Conservation (phyloP, 2,329 filamentous ascomycete species). For the Ceratocystis harringtonii region DNA sequence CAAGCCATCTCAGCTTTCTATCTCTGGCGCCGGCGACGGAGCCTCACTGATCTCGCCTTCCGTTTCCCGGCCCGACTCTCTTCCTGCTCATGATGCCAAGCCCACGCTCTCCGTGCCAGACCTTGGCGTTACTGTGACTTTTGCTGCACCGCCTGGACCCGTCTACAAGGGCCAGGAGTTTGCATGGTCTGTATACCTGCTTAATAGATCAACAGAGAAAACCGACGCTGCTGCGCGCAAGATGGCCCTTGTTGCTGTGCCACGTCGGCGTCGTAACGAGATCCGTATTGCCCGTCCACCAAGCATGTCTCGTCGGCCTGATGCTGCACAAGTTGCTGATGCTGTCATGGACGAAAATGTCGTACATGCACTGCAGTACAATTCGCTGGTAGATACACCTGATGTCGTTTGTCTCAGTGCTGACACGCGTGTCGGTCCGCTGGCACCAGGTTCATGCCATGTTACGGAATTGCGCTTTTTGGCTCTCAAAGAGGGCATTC, state of each 20-base stretch:
- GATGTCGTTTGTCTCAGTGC: slow-evolving; percentile 63
- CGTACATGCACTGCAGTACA: slow-evolving; percentile 55
- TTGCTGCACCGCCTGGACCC: slow-evolving; percentile 43
- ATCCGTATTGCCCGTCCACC: slow-evolving; percentile 37
- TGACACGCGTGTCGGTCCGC: slow-evolving; percentile 56
- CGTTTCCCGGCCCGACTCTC: slow-evolving; percentile 42
- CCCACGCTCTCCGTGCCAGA: slow-evolving; percentile 36
- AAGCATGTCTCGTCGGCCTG: slow-evolving; percentile 31
- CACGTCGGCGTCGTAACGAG: slow-evolving; percentile 47
- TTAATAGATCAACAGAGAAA: slow-evolving; percentile 47
- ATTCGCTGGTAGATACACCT: slow-evolving; percentile 44
- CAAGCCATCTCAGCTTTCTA: slow-evolving; percentile 49
- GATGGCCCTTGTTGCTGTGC: slow-evolving; percentile 53
- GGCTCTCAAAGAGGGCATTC: slow-evolving; percentile 49
- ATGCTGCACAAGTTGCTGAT: slow-evolving; percentile 38
- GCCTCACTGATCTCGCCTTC: slow-evolving; percentile 44
- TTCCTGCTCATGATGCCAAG: slow-evolving; percentile 37
- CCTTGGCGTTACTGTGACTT: slow-evolving; percentile 61
- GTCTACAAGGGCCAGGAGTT: slow-evolving; percentile 53
- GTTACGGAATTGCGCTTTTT: slow-evolving; percentile 59
- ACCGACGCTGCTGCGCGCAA: slow-evolving; percentile 38
- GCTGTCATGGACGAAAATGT: slow-evolving; percentile 58
- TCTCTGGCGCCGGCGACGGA: slow-evolving; percentile 34
- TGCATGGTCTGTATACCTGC: slow-evolving; percentile 57
- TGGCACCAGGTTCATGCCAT: slow-evolving; percentile 58